Evolutionary conservation across 192 early-diverging fungal genomes (phyloP).

Genomic region (Dispira simplex): DNA sequence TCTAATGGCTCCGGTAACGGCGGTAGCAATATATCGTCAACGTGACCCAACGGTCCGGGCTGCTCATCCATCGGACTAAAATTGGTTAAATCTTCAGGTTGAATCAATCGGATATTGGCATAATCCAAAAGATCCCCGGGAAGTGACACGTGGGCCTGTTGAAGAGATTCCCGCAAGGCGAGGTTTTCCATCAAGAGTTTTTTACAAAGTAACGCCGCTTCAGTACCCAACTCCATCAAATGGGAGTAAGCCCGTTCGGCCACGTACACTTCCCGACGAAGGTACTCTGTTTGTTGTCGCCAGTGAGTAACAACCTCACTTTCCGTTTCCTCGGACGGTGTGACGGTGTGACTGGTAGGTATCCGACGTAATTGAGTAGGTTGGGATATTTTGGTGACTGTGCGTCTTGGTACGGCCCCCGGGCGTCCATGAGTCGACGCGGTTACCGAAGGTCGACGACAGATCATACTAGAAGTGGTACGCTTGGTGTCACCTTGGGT

Average conservation of each 20-base stretch:
- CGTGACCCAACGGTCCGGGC: no score
- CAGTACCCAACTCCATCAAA: neutral
- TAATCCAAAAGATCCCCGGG: neutral
- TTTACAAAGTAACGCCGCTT: neutral
- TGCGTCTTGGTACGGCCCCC: no score
- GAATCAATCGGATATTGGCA: neutral
- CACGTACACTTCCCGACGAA: constrained; percentile 8
- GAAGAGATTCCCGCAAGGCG: neutral
- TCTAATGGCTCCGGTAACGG: no score
- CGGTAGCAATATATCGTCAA: no score
- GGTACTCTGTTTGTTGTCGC: neutral
- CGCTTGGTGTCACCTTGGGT: no score
- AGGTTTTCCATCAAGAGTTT: neutral
- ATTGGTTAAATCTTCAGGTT: neutral
- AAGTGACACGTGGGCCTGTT: neutral
- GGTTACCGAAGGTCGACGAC: no score
- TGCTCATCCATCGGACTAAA: neutral
- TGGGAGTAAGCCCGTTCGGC: constrained; percentile 9
- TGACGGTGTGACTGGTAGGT: neutral
- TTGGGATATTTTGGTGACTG: no score
- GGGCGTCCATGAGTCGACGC: no score
- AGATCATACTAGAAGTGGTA: no score
- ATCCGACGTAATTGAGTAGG: no score
- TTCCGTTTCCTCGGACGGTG: neutral
- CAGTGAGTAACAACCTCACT: neutral